Conservation (phyloP, 148 eudicot species). For the Pouteria glomerata region DNA sequence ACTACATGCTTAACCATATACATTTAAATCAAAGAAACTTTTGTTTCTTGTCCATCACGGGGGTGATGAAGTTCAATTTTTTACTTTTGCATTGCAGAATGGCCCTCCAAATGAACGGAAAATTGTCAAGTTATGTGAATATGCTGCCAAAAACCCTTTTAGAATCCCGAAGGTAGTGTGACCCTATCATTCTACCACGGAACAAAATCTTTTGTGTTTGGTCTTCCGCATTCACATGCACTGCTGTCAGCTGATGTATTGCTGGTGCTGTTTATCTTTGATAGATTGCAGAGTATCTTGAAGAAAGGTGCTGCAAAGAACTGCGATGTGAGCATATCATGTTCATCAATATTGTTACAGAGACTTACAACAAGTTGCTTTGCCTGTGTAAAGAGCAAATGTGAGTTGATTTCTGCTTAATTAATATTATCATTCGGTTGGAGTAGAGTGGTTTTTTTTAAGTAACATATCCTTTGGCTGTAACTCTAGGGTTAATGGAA, state of each 20-base stretch:
- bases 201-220: background rate
- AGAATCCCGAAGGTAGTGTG: slow-evolving; percentile 80
- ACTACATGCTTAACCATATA: background rate
- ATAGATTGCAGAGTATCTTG: slow-evolving; percentile 84
- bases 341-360: slow-evolving; percentile 48
- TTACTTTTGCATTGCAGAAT: slow-evolving; percentile 44
- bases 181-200: background rate
- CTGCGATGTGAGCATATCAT: slow-evolving; percentile 63
- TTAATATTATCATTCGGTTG: background rate
- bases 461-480: background rate
- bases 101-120: slow-evolving; percentile 67
- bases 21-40: background rate
- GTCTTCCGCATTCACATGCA: background rate
- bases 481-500: background rate
- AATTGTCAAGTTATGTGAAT: slow-evolving; percentile 86
- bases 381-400: slow-evolving; percentile 73
- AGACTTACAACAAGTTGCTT: slow-evolving; percentile 69
- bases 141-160: slow-evolving; percentile 91
- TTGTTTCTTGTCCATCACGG: background rate
- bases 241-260: slow-evolving; percentile 4
- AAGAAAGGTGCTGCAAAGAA: slow-evolving; percentile 87
- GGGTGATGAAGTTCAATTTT: slow-evolving; percentile 7
- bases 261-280: slow-evolving; percentile 5
- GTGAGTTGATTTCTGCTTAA: slow-evolving; percentile 36
- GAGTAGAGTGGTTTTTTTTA: background rate